Evolutionary conservation across 2,329 filamentous ascomycete species (phyloP), one percentile per base, ranked within the genome.

Genomic region (Aspergillus fischeri): DNA sequence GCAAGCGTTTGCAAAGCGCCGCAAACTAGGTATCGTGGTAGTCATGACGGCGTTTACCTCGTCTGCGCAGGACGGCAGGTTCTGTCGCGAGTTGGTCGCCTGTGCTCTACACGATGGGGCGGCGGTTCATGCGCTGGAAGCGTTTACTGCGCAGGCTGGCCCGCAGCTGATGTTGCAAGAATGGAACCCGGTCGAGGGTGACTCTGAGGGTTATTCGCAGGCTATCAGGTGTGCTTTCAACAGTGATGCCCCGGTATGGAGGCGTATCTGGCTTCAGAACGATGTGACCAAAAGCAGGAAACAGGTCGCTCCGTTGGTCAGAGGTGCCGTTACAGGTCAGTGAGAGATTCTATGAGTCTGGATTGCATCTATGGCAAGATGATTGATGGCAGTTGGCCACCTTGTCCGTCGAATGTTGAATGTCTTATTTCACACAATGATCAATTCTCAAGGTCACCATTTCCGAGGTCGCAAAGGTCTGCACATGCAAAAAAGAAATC

Each of bases 271-370:
- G 84, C 72, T 77, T 62, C 84, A 87, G 69, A 74, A 72, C 17
- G 79, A 85, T 59, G 73, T 84, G 47, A 77, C 78, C 49, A 82
- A 83, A 60, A 87, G 84, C 66, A 77, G 85, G 61, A 88, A 88
- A 71, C 81, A 83, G 72, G 83, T 87, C 51, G 85, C 80, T 17
- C 85, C 85, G 53, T 65, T 87, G 66, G 64, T 87, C 52, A 77
- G 84, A 61, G 76, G 78, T 61, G 78, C 78, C 1, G 71, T 78
- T 47, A 53, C 66, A 17, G 63, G 61, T 35, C 35, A 67, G 35
- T 68, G 55, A 57, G 9, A 24, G 20, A 25, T 47, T 47, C 32
- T 7, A 38, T 6, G 32, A 38, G 32, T 38, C 14, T 17, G 14
- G 6, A 17, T 32, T 38, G 14, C 32, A 38, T 38, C 6, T 14